Evolutionary conservation across 345 rosid species (phyloP).

Genomic region (Gossypium ekmanianum): DNA sequence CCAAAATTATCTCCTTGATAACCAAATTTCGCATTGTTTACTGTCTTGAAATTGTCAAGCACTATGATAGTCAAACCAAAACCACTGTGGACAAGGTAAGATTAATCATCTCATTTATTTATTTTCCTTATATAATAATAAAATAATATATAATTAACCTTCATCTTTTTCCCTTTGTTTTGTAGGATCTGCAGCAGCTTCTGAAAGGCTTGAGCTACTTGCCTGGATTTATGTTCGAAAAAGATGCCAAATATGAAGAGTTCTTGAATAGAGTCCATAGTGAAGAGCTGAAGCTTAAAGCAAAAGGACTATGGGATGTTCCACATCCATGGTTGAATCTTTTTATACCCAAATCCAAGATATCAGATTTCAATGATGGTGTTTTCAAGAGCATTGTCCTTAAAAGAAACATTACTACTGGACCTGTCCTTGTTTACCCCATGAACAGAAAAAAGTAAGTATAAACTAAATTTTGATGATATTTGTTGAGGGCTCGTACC

Average conservation of each 20-base stretch:
- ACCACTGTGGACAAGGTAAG: conserved; percentile 40
- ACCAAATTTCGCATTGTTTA: conserved; percentile 51
- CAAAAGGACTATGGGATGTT: conserved; percentile 81
- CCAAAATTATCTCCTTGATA: conserved; percentile 52
- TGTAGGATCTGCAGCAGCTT: conserved; percentile 39
- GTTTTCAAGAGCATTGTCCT: conserved; percentile 67
- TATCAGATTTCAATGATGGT: conserved; percentile 56
- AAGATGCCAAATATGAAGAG: conserved; percentile 45
- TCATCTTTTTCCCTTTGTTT: neutral
- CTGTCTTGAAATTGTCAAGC: conserved; percentile 66
- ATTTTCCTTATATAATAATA: neutral
- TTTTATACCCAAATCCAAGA: conserved; percentile 68
- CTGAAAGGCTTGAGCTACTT: conserved; percentile 27
- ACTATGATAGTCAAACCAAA: conserved; percentile 48
- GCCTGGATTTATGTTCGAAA: conserved; percentile 34
- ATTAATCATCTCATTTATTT: neutral
- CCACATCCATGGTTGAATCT: conserved; percentile 98
- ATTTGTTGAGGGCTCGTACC: too few species aligned
- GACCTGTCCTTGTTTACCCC: conserved; percentile 72
- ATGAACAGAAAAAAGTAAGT: conserved; percentile 71
- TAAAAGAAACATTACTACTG: conserved; percentile 54
- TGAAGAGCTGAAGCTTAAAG: conserved; percentile 59
- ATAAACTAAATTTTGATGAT: neutral
- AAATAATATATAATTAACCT: neutral
- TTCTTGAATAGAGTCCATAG: conserved; percentile 73